Evolutionary conservation across 768 basidiomycete species (phyloP).

Genomic region (Lactarius hengduanensis): DNA sequence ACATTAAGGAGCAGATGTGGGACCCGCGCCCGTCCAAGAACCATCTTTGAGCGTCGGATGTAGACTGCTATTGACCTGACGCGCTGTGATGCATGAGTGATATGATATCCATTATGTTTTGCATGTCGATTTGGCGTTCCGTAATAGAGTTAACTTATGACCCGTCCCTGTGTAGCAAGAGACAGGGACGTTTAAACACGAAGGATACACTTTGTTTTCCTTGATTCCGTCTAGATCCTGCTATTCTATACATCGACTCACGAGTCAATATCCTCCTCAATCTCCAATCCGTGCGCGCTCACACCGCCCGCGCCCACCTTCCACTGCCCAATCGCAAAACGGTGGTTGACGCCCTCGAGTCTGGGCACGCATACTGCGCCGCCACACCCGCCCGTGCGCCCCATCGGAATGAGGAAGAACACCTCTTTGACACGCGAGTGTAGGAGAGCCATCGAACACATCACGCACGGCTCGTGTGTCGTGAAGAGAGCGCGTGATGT

Average conservation of each 20-base stretch:
- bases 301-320: slow-evolving; percentile 34
- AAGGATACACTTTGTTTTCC: slow-evolving; percentile 13
- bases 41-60: slow-evolving; percentile 13
- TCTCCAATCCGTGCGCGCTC: slow-evolving; percentile 21
- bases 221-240: slow-evolving; percentile 9
- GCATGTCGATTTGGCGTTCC: slow-evolving; percentile 8
- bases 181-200: slow-evolving; percentile 10
- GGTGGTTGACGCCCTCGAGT: slow-evolving; percentile 86
- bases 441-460: slow-evolving; percentile 96
- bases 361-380: slow-evolving; percentile 71
- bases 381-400: slow-evolving; percentile 84
- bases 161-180: slow-evolving; percentile 4
- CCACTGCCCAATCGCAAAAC: slow-evolving; percentile 76
- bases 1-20: slow-evolving; percentile 73
- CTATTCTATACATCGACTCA: slow-evolving; percentile 28
- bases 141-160: slow-evolving; percentile 20
- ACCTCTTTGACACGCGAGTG: slow-evolving; percentile 94
- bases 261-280: slow-evolving; percentile 35
- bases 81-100: not conserved
- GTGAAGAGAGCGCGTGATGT: slow-evolving; percentile 82
- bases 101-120: slow-evolving; percentile 3
- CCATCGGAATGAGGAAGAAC: slow-evolving; percentile 70
- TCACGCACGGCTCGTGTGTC: slow-evolving; percentile 95
- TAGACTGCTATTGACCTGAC: not conserved
- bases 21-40: slow-evolving; percentile 41